phyloP scores from a whole-genome alignment of 2,329 filamentous ascomycete species.

The Podosphaera xanthii region DNA sequence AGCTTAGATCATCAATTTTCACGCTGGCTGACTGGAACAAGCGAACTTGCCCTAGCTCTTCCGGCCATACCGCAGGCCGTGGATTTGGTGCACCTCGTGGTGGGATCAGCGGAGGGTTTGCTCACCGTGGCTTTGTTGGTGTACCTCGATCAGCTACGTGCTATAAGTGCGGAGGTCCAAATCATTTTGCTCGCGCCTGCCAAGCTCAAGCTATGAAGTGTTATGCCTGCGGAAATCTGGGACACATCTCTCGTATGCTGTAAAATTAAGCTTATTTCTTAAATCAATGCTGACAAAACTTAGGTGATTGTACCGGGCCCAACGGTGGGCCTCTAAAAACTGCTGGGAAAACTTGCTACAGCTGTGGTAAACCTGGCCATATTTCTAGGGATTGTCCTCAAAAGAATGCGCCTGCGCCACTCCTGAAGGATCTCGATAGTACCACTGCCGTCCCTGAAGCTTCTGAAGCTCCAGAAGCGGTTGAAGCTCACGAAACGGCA shows the following conservation, averaged over 20 bases:
- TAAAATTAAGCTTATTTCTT: neutral
- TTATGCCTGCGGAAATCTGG: constrained; percentile 53
- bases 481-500: too few species aligned
- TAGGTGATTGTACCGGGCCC: constrained; percentile 68
- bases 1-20: constrained; percentile 1
- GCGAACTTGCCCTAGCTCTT: constrained; percentile 67
- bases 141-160: constrained; percentile 46
- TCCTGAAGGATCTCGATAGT: too few species aligned
- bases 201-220: constrained; percentile 76
- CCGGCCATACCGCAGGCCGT: constrained; percentile 35
- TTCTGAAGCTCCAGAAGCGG: too few species aligned
- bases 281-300: neutral
- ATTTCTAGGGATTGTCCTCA: constrained; percentile 43
- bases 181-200: constrained; percentile 95
- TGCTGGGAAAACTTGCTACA: constrained; percentile 95
- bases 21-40: constrained; percentile 17
- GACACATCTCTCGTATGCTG: constrained; percentile 22
- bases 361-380: constrained; percentile 85
- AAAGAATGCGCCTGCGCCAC: constrained; percentile 22
- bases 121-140: constrained; percentile 50
- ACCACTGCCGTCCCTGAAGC: too few species aligned
- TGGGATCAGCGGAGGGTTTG: constrained; percentile 38
- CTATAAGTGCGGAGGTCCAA: constrained; percentile 65
- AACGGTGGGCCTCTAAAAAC: constrained; percentile 92
- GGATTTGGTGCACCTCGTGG: constrained; percentile 49